Conservation (phyloP, 2,329 filamentous ascomycete species). For the Colletotrichum graminicola region DNA sequence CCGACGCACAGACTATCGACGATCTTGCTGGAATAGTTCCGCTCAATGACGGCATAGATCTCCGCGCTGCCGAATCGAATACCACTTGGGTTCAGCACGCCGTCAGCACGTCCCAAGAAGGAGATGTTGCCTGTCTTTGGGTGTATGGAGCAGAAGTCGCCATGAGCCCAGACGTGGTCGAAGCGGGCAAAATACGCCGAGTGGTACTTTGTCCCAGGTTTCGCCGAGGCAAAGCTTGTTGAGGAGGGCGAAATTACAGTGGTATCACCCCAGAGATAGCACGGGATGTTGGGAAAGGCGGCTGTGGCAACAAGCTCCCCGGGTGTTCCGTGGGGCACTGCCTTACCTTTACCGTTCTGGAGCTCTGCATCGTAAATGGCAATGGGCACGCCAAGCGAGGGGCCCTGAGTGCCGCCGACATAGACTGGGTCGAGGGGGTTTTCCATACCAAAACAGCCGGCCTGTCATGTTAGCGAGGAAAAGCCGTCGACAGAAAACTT, state of each 20-base stretch:
- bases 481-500: constrained; percentile 44
- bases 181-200: constrained; percentile 73
- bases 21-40: constrained; percentile 71
- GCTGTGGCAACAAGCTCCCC: constrained; percentile 80
- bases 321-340: constrained; percentile 69
- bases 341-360: constrained; percentile 57
- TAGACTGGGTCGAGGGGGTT: constrained; percentile 79
- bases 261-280: constrained; percentile 72
- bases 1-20: constrained; percentile 84
- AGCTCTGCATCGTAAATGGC: constrained; percentile 74
- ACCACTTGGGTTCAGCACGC: constrained; percentile 83
- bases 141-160: constrained; percentile 81
- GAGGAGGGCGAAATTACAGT: constrained; percentile 35
- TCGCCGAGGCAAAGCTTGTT: constrained; percentile 49
- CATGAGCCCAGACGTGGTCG: constrained; percentile 82
- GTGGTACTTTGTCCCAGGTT: constrained; percentile 68
- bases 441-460: constrained; percentile 70
- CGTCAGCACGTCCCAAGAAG: constrained; percentile 80
- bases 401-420: constrained; percentile 65
- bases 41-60: constrained; percentile 81
- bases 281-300: constrained; percentile 82
- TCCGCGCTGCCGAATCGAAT: constrained; percentile 85
- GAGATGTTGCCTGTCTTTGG: constrained; percentile 73
- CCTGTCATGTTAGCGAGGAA: constrained; percentile 50
- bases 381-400: constrained; percentile 62